Evolutionary conservation across 768 basidiomycete species (phyloP), one percentile per base, ranked within the genome.

Genomic region (Auriscalpium microsporum): DNA sequence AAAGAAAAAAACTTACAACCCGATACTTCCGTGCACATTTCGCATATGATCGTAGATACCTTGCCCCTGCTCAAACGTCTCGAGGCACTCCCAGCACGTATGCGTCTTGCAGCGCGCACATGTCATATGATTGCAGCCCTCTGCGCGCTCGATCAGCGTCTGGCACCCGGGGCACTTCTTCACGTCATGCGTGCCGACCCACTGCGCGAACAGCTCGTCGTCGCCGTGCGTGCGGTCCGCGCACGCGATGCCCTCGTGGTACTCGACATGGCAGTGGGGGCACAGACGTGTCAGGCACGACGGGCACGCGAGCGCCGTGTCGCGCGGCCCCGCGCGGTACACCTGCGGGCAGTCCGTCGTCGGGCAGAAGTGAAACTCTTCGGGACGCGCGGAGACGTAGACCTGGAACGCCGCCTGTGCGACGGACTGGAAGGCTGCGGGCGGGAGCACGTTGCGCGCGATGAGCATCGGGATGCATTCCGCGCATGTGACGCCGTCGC

Each of bases 71-170:
- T 79, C 77, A 68, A 90, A 91, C 44, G 84, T 87, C 67, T 76
- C 68, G 66, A 87, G 62, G 66, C 89, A 92, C 21, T 81, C 80
- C 90, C 89, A 91, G 56, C 89, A 92, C 1, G 83, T 84, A 65
- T 92, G 89, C 0, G 85, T 82, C 61, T 80, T 77, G 66, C 89
- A 92, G 35, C 77, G 75, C 0, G 74, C 74, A 67, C 89, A 92
- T n/a, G 79, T 83, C 76, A 92, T 82, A 66, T 92, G 89, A 69
- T 92, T 86, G 68, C 89, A 92, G 0, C 89, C 89, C 58, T 82
- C 84, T 33, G 71, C 72, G 42, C 84, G 81, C 68, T 91, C 86
- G 59, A 92, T 90, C 7, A 78, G 74, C 8, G 78, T 76, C 53
- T 78, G 78, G 71, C 89, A 92, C 0, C 77, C 77, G 2, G 89